phyloP scores from a whole-genome alignment of 2,329 filamentous ascomycete species.

The Emericellopsis atlantica region DNA sequence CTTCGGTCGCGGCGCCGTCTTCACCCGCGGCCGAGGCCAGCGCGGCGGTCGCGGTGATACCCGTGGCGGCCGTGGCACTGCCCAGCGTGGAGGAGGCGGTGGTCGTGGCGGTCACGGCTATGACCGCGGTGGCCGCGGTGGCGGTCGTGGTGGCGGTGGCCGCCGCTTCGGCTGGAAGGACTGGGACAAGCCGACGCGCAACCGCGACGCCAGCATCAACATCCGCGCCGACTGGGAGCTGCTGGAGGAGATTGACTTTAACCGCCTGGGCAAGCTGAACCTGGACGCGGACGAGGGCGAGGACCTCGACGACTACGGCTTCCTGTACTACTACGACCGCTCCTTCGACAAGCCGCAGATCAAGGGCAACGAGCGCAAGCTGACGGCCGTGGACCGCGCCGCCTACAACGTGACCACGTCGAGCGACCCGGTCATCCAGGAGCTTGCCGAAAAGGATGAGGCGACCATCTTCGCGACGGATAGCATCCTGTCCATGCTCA shows the following conservation, averaged over 20 bases:
- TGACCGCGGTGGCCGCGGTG: conserved; percentile 60
- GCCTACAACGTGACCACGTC: conserved; percentile 98
- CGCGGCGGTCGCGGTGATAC: conserved; percentile 51
- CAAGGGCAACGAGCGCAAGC: conserved; percentile 77
- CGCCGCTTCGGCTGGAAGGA: conserved; percentile 97
- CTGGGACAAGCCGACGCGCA: conserved; percentile 94
- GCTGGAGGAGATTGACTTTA: conserved; percentile 97
- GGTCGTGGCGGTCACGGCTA: conserved; percentile 50
- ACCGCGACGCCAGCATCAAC: conserved; percentile 90
- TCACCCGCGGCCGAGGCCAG: conserved; percentile 79
- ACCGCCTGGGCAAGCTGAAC: conserved; percentile 88
- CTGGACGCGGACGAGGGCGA: conserved; percentile 90
- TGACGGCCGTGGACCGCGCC: conserved; percentile 81
- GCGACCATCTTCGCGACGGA: conserved; percentile 95
- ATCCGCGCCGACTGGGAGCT: conserved; percentile 93
- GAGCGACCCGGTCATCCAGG: conserved; percentile 91
- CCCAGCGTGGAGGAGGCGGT: conserved; percentile 53
- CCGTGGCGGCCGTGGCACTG: conserved; percentile 51
- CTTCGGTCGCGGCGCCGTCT: conserved; percentile 81
- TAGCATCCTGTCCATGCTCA: conserved; percentile 96
- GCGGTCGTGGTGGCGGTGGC: conserved; percentile 56
- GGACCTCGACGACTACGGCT: conserved; percentile 89
- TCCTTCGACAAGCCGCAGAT: conserved; percentile 88
- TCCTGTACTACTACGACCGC: conserved; percentile 97
- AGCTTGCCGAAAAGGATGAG: conserved; percentile 89